Base-by-base conservation (phyloP, 805 yeast species). In the Wickerhamiella vanderwaltii region DNA sequence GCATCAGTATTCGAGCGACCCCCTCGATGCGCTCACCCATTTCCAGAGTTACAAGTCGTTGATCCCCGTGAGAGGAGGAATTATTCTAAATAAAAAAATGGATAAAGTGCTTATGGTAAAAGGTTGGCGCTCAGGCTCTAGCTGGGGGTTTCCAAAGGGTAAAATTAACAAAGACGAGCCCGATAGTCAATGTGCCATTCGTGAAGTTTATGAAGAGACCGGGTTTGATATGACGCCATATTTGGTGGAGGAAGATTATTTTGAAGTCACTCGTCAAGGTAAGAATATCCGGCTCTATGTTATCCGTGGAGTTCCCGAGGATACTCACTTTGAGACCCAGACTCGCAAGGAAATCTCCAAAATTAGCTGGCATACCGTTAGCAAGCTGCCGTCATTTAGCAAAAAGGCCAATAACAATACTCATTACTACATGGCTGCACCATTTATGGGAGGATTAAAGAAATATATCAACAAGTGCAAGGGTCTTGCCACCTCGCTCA, bases 71-170 rank as follows among this genome's bases (percentile, higher is more conserved):
- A 70, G 99, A 53, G 99, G 99, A 24, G 91, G 88, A 34, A 95
- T 95, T 6, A 66, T 93, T 41, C 70, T 91, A 53, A 86, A 84
- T 56, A 66, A 71, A 41, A 71, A 69, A 25, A 58, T 85, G 64
- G 72, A 76, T 43, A 84, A 82, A 55, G 65, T 84, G 9, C 56
- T 93, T 22, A 63, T 91, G 48, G 94, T 91, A 4, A 77, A 83
- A 55, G 96, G 95, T 3, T 76, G 77, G 38, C 93, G 83, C 48
- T 72, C 86, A 9, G 62, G 65, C 24, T 58, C 69, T n/a, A 63
- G 80, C 1, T 91, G 97, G 97, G 81, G 95, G 6, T 91, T 91
- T 55, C 99, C 99, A 5, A 69, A 95, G 58, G 99, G 99, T 5
- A 91, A 91, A 61, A 91, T 91, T 44, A 83, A 93, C 29, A 87